Evolutionary conservation across 2,329 filamentous ascomycete genomes (phyloP), one percentile per base, ranked within the genome.

Genomic region (Hymenotorrendiella dingleyae): DNA sequence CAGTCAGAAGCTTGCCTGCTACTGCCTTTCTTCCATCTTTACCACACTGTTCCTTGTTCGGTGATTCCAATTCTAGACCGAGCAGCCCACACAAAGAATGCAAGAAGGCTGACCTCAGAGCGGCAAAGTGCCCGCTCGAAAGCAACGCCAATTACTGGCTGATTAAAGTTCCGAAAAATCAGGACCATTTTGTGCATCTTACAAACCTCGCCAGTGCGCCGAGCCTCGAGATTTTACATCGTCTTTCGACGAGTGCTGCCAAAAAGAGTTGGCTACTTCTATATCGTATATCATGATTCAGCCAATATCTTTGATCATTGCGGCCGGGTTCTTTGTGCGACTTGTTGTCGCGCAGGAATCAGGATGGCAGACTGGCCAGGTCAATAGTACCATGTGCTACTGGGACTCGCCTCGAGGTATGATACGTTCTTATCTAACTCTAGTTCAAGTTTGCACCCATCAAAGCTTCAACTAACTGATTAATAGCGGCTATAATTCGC

Each of bases 341-440:
- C 52, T 54, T 36, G 49, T 55, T 50, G 45, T 49, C 16, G 71
- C 67, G 14, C 74, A 76, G 46, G 62, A 67, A 57, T 55, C 66
- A 40, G 60, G 62, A 62, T 82, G 78, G 77, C 40, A 53, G n/a
- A 33, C 59, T 1, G 61, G 63, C 27, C 74, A 82, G 57, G 62
- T 76, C 40, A 80, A 74, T 54, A 68, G 74, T 5, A 73, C 72
- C 11, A 74, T 84, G 58, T 84, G 79, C 58, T 62, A 60, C 36
- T 84, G 81, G 81, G 49, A 52, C 17, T 51, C 54, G 33, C 59
- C 66, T 36, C 59, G 70, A 62, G 64, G 60, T 63, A 53, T 54
- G 60, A 42, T 46, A 58, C 53, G 52, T 40, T 23, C 17, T 12
- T 17, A 11, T 24, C 19, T 22, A 17, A 16, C 9, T 12, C 11